Percentiles rank a stretch among this genome's conserved stretches.
Evolutionary conservation across 208 protist species (phyloP).

Genomic region (Acanthamoeba sp.): DNA sequence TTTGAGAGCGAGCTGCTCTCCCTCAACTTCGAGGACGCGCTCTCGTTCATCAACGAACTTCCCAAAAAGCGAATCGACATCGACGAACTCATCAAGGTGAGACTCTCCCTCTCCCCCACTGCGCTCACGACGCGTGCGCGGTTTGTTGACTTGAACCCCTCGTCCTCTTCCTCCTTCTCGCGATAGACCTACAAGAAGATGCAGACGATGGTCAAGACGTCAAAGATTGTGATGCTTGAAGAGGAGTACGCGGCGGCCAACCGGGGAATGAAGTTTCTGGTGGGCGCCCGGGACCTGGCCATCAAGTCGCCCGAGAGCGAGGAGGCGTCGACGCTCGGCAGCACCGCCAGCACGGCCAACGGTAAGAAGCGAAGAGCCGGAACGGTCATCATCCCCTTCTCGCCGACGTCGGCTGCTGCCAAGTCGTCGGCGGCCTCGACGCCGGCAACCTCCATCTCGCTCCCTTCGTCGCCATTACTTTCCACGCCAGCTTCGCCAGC

Average conservation of each 20-base stretch:
- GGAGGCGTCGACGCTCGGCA: neutral
- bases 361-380: neutral
- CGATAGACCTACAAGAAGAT: neutral
- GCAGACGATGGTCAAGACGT: neutral
- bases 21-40: neutral
- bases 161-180: neutral
- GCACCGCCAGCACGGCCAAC: neutral
- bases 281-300: neutral
- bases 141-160: neutral
- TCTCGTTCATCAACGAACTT: slow-evolving; percentile 7
- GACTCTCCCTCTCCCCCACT: too few relatives aligned
- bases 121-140: too few relatives aligned
- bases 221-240: neutral
- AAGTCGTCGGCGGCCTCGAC: neutral
- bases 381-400: neutral
- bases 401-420: neutral
- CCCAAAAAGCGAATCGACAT: neutral
- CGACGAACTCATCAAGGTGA: neutral
- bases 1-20: slow-evolving; percentile 13
- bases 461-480: neutral
- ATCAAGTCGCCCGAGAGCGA: neutral
- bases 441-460: neutral
- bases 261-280: neutral
- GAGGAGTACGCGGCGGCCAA: slow-evolving; percentile 3
- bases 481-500: neutral